Evolutionary conservation across 2,329 filamentous ascomycete species (phyloP), one percentile per base, ranked within the genome.

Genomic region (Aspergillus sp.): DNA sequence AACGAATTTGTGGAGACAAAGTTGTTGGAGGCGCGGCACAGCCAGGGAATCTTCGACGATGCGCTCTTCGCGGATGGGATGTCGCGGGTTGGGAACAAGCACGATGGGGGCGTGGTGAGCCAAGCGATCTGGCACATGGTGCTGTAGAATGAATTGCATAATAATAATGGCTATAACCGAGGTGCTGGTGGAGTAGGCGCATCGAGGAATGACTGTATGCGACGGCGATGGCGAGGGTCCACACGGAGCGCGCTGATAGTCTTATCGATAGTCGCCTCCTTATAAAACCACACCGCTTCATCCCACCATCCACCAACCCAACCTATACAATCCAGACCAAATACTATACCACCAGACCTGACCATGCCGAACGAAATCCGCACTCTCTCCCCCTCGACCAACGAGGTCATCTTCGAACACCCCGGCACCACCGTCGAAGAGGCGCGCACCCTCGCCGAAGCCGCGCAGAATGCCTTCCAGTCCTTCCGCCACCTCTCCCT

Each of bases 311-410:
- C 21, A 31, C 49, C 1, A 17, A 38, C 34, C 32, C 16, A 5
- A 38, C 16, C 7, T 13, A 38, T 17, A 38, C 34, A n/a, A 38
- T 11, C 14, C 34, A 9, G 14, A 32, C 25, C 38, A n/a, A 16
- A 46, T 32, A n/a, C n/a, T n/a, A n/a, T n/a, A n/a, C 11, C n/a
- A 46, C 32, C 17, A 31, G 14, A 46, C 6, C 25, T 34, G 52
- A 60, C 21, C 23, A 67, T 66, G 62, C 41, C 58, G 17, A 67
- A 66, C 58, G 54, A 58, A 38, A 65, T 67, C 23, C 57, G 58
- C 47, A 97, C 92, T 58, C 90, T 97, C 73, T 96, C 91, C 3
- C 92, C 92, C 50, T 87, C 84, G 58, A 96, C 91, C 59, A 91
- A 93, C 75, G 85, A 93, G 76, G 80, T 88, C 56, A 85, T 97